Conservation (phyloP, 2,329 filamentous ascomycete genomes). For the Sphaceloma murrayae region DNA sequence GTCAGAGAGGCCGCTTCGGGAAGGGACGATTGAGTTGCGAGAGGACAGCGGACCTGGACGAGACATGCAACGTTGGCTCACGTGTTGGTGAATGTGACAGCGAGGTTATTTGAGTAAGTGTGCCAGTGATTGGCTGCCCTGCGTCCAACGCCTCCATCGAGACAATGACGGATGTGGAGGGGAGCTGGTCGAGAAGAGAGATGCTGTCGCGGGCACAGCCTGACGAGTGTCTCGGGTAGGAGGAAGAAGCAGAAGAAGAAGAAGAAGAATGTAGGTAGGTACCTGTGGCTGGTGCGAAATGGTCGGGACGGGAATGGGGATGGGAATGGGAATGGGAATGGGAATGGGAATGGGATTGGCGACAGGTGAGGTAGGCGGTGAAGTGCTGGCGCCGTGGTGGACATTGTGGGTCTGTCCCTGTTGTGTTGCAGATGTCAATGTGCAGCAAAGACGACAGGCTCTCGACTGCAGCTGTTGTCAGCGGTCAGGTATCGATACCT, state of each 20-base stretch:
- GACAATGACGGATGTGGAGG: slow-evolving; percentile 2
- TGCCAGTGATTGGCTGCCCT: slow-evolving; percentile 12
- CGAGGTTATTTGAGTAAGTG: neutral
- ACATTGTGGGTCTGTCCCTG: neutral
- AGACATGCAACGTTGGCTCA: slow-evolving; percentile 11
- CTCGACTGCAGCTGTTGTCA: no score
- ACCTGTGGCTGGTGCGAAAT: no score
- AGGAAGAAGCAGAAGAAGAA: no score
- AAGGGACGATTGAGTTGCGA: slow-evolving; percentile 5
- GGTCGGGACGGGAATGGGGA: no score
- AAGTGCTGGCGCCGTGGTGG: slow-evolving; percentile 8
- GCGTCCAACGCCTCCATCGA: slow-evolving; percentile 5
- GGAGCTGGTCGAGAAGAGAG: neutral
- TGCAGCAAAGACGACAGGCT: no score
- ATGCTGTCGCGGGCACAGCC: slow-evolving; percentile 3
- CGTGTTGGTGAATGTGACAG: neutral
- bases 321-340: no score
- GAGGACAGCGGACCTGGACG: neutral
- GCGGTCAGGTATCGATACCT: no score
- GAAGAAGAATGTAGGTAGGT: no score
- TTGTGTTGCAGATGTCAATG: no score
- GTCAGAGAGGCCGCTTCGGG: neutral
- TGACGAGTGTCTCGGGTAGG: slow-evolving; percentile 3
- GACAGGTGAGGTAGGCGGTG: slow-evolving; percentile 10
- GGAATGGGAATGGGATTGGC: no score